Base-by-base conservation (phyloP, 1,139 yeast genomes). In the Saccharomyces hybrid region DNA sequence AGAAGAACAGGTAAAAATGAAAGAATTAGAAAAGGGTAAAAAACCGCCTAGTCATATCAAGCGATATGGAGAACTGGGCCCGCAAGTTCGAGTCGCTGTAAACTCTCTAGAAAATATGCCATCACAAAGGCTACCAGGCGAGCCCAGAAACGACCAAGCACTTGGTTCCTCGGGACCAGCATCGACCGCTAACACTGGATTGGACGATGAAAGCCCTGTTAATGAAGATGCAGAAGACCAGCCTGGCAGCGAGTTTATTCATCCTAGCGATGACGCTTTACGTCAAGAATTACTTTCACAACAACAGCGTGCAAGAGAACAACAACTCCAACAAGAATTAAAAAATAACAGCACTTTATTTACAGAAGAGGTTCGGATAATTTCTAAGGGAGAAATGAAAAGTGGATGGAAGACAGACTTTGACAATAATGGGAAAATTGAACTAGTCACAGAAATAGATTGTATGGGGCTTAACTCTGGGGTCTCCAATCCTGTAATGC, bases 401-500 rank as follows among this genome's bases (percentile, higher is more conserved):
- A 77, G 81, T 26, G 99, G 99, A 5, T 93, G 99, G 99, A 93
- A 93, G 70, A 83, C 95, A 0, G 98, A 95, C 70, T 91, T 86
- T 68, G 71, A 82, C 14, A 86, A 83, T 34, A 75, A 76, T 44
- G 98, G 97, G 5, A 77, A 79, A 56, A 84, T 90, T 55, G 96
- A 89, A 70, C 69, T 89, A 55, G 83, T 84, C 34, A 88, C 88
- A 4, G 88, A 81, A 59, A 82, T 86, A 47, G 78, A 79, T 41
- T 80, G 86, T 31, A 75, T 76, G 70, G 71, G 76, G 53, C 73
- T 83, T 53, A 75, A 82, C n/a, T 80, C 88, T 27, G 90, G 89
- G 7, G 70, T 75, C 5, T 68, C 73, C 25, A 72, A 67, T 58
- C 72, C 75, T 1, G 63, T 72, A 32, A 68, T 68, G 50, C 66